A percentile compares a stretch with the other conserved stretches of the same genome.
Evolutionary conservation across 192 early-diverging fungal genomes (phyloP).

Genomic region (Backusella macrospora): DNA sequence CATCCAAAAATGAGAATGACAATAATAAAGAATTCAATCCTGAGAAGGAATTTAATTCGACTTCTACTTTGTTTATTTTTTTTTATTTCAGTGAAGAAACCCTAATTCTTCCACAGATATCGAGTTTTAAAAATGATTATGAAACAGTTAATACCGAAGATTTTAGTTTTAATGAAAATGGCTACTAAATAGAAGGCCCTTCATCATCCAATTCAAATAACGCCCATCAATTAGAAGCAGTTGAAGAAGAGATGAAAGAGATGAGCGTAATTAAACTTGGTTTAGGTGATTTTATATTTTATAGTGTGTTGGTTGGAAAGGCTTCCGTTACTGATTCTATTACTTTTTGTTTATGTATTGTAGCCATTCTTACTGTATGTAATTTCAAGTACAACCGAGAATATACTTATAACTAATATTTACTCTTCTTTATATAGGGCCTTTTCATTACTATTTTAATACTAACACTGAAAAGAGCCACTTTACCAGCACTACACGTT

Average conservation of each 20-base stretch:
- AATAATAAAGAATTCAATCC: too few relatives aligned
- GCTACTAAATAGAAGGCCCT: not conserved
- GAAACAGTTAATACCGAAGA: not conserved
- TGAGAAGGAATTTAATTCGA: too few relatives aligned
- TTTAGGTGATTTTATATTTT: constrained; percentile 84
- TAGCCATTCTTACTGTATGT: constrained; percentile 57
- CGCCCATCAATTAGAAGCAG: not conserved
- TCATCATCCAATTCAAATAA: not conserved
- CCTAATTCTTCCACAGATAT: too few relatives aligned
- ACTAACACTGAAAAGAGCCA: constrained; percentile 68
- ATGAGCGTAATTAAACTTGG: constrained; percentile 63
- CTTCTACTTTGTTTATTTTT: too few relatives aligned
- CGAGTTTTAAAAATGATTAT: constrained; percentile 1
- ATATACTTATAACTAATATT: not conserved
- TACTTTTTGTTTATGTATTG: constrained; percentile 23
- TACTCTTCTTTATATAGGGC: constrained; percentile 38
- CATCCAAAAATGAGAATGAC: too few relatives aligned
- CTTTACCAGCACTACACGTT: constrained; percentile 77
- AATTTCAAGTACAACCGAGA: too few relatives aligned
- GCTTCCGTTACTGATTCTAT: constrained; percentile 49
- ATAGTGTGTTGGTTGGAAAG: constrained; percentile 67
- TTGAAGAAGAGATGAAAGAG: not conserved
- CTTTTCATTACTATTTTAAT: constrained; percentile 79
- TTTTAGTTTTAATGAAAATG: not conserved
- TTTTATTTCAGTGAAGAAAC: too few relatives aligned